Conservation (phyloP, 2,329 filamentous ascomycete genomes). For the Phaeosphaeriaceae sp. region DNA sequence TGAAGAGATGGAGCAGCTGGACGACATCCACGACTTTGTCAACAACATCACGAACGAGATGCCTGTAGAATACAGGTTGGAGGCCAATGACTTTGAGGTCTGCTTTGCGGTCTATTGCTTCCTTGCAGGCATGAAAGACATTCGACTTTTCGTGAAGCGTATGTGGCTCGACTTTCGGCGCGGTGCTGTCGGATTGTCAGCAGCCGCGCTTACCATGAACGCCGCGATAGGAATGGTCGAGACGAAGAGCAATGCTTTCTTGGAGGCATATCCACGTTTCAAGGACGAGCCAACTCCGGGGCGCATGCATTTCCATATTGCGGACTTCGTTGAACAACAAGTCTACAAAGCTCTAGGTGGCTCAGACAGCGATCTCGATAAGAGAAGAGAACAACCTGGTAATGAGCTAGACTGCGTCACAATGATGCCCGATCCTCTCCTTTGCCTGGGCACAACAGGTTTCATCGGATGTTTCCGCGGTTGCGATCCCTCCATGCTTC, state of each 20-base stretch:
- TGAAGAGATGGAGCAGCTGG: background rate
- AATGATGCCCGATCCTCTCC: too few species aligned
- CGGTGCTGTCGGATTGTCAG: slow-evolving; percentile 38
- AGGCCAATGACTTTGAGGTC: background rate
- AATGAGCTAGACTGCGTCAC: too few species aligned
- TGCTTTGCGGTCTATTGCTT: slow-evolving; percentile 34
- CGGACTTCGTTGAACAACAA: too few species aligned
- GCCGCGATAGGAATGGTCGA: slow-evolving; percentile 24
- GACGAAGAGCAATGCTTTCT: slow-evolving; percentile 3
- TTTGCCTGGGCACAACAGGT: too few species aligned
- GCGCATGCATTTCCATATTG: background rate
- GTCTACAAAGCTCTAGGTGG: background rate
- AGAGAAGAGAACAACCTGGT: too few species aligned
- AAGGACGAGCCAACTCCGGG: background rate
- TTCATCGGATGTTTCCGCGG: too few species aligned
- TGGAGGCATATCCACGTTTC: background rate
- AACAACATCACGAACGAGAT: background rate
- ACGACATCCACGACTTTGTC: background rate
- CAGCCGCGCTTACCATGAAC: slow-evolving; percentile 43
- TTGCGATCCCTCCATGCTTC: too few species aligned
- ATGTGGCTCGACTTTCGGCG: slow-evolving; percentile 42
- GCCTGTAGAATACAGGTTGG: slow-evolving; percentile 6
- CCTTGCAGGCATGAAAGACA: slow-evolving; percentile 39
- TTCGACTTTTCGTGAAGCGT: slow-evolving; percentile 35
- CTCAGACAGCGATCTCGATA: too few species aligned